A percentile compares a stretch with the other conserved stretches of the same genome.
Conservation (phyloP, 2,329 filamentous ascomycete genomes). For the Didymella keratinophila region DNA sequence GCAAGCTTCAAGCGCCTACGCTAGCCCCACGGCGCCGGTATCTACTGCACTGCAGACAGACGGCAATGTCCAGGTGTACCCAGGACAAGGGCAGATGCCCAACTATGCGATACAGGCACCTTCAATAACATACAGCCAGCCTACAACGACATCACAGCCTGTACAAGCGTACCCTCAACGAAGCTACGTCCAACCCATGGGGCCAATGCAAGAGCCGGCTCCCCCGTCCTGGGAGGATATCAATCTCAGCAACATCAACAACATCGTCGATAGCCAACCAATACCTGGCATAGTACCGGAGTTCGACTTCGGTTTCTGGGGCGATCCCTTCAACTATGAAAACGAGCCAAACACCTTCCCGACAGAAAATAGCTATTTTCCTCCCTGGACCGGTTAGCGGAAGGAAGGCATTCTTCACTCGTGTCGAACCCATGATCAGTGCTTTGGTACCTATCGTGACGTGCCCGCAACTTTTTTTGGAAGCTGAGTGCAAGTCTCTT, state of each 20-base stretch:
- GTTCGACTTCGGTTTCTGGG: conserved; percentile 52
- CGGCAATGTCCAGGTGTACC: conserved; percentile 27
- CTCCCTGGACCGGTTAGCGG: conserved; percentile 28
- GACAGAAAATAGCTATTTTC: conserved; percentile 31
- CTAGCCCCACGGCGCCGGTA: conserved; percentile 21
- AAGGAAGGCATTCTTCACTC: background rate
- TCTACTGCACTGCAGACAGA: conserved; percentile 20
- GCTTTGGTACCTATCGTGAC: background rate
- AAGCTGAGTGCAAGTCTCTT: background rate
- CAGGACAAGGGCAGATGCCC: conserved; percentile 26
- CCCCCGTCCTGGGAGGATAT: conserved; percentile 44
- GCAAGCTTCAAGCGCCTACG: conserved; percentile 28
- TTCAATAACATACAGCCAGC: conserved; percentile 16
- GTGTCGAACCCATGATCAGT: conserved; percentile 14
- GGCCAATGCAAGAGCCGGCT: conserved; percentile 23
- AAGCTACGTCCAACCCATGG: conserved; percentile 18
- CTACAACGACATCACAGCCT: conserved; percentile 10
- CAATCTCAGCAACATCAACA: conserved; percentile 46
- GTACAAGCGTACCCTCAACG: conserved; percentile 13
- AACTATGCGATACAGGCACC: conserved; percentile 25
- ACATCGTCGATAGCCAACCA: conserved; percentile 39
- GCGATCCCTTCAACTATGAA: conserved; percentile 47
- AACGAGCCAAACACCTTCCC: conserved; percentile 37
- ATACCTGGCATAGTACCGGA: conserved; percentile 42
- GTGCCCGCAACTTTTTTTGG: background rate